A percentile compares a stretch with the other conserved stretches of the same genome.
Conservation (phyloP, 805 yeast genomes). For the Schwanniomyces occidentalis region DNA sequence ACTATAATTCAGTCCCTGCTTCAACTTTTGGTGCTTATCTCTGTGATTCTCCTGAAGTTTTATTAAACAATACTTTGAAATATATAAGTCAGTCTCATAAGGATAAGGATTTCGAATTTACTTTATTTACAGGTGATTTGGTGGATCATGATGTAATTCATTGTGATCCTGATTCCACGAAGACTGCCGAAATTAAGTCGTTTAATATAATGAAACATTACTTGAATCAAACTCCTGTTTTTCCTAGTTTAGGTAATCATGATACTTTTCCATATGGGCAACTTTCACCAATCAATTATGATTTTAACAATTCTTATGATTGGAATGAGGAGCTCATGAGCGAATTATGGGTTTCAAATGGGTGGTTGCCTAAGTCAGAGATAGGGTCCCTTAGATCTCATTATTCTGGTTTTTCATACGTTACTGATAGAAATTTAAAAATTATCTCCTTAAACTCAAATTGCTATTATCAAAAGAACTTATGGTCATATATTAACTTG, state of each 20-base stretch:
- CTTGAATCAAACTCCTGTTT: constrained; percentile 56
- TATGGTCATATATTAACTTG: constrained; percentile 51
- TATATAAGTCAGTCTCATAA: constrained; percentile 15
- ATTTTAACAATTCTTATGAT: constrained; percentile 29
- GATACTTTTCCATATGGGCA: constrained; percentile 75
- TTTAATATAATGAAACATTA: constrained; percentile 58
- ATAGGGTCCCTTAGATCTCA: constrained; percentile 38
- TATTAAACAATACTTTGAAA: constrained; percentile 58
- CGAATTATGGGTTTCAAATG: constrained; percentile 36
- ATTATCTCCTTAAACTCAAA: constrained; percentile 66
- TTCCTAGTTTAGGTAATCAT: constrained; percentile 67
- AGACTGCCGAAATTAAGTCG: constrained; percentile 68
- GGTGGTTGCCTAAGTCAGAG: constrained; percentile 33
- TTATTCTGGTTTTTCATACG: constrained; percentile 62
- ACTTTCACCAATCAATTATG: constrained; percentile 49
- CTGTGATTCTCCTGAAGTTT: constrained; percentile 66
- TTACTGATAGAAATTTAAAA: constrained; percentile 57
- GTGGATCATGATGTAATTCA: constrained; percentile 64
- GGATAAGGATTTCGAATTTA: constrained; percentile 49
- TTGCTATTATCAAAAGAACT: constrained; percentile 63
- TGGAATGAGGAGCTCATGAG: constrained; percentile 41
- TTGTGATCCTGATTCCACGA: constrained; percentile 61
- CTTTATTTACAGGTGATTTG: constrained; percentile 72
- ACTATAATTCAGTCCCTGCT: constrained; percentile 44
- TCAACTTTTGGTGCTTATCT: constrained; percentile 59